Percentiles rank a stretch among this genome's conserved stretches.
These are phyloP conservation scores for Nematocida homosporus DNA, from an alignment of 371 early-diverging fungal species.

Conservation along the genomic window DNA sequence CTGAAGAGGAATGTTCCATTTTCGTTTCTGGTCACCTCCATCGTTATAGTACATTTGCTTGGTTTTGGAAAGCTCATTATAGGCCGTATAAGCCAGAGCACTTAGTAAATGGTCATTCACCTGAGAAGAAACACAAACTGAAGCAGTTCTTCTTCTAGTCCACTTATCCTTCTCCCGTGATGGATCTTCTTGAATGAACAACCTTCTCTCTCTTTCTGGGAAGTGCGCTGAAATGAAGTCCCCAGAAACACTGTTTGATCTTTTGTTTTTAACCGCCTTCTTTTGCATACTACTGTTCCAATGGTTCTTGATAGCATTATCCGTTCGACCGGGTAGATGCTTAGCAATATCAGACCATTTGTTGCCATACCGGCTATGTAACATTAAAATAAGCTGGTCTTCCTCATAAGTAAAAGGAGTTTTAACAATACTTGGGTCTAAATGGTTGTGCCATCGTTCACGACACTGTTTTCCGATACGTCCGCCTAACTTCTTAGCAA, in stretches of 20 bases:
- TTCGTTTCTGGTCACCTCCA: conserved; percentile 16
- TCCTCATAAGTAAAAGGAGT: conserved; percentile 66
- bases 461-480: conserved; percentile 69
- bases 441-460: conserved; percentile 69
- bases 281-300: conserved; percentile 68
- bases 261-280: conserved; percentile 54
- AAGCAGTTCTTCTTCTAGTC: conserved; percentile 29
- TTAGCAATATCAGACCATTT: conserved; percentile 68
- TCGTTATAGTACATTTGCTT: conserved; percentile 55
- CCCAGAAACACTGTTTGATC: conserved; percentile 60
- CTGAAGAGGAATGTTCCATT: conserved; percentile 54
- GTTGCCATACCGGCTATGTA: conserved; percentile 67
- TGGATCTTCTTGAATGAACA: conserved; percentile 7
- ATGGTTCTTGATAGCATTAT: conserved; percentile 69
- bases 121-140: conserved; percentile 21
- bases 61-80: conserved; percentile 49
- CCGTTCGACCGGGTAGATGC: conserved; percentile 68
- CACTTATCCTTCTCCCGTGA: neutral
- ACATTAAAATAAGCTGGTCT: conserved; percentile 58
- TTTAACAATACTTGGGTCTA: conserved; percentile 68
- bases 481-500: conserved; percentile 64
- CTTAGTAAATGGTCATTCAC: conserved; percentile 25
- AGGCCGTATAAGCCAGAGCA: conserved; percentile 48
- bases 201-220: neutral
- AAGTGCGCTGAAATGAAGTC: conserved; percentile 40